These are phyloP conservation scores for Labyrinthula sp. DNA, from an alignment of 352 stramenopile genomes.

Conservation along the genomic window DNA sequence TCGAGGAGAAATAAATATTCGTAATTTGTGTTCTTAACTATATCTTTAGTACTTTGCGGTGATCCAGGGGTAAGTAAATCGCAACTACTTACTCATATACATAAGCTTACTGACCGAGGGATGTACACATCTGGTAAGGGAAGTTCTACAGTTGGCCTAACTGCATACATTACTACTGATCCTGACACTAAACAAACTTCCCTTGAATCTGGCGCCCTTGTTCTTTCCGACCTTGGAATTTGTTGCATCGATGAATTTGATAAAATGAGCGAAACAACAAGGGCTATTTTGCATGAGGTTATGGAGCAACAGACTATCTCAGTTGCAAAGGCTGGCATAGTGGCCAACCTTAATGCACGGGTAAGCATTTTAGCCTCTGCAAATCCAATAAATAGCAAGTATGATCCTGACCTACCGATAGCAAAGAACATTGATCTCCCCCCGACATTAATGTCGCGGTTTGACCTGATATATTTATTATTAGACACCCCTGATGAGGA, in stretches of 20 bases:
- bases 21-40: no score
- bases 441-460: conserved; percentile 86
- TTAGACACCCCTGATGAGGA: conserved; percentile 80
- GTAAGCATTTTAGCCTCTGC: conserved; percentile 93
- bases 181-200: conserved; percentile 90
- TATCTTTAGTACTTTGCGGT: conserved; percentile 90
- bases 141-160: conserved; percentile 89
- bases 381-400: conserved; percentile 91
- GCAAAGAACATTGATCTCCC: conserved; percentile 95
- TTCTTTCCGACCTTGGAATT: conserved; percentile 86
- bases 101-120: conserved; percentile 71
- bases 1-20: conserved; percentile 89
- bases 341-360: conserved; percentile 86
- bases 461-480: conserved; percentile 98
- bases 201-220: conserved; percentile 74
- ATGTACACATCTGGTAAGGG: conserved; percentile 98
- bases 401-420: conserved; percentile 90
- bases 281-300: conserved; percentile 92
- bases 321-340: conserved; percentile 93
- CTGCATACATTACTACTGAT: conserved; percentile 69
- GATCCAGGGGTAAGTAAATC: conserved; percentile 92
- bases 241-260: conserved; percentile 99
- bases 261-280: conserved; percentile 92
- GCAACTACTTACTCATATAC: conserved; percentile 67
- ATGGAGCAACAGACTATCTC: conserved; percentile 96